Evolutionary conservation across 345 rosid genomes (phyloP).

Genomic region (Camelina neglecta): DNA sequence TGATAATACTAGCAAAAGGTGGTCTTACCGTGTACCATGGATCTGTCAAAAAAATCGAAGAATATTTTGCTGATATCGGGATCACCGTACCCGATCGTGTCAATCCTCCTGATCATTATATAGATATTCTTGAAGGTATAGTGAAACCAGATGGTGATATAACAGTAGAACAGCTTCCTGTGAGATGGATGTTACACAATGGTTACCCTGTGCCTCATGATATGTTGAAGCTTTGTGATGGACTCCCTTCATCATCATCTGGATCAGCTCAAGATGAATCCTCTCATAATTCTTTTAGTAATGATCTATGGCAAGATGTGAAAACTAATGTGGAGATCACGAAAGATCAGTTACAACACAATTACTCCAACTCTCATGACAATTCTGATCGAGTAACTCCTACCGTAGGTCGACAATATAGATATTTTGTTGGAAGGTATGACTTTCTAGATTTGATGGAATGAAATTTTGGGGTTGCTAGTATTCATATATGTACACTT

Average conservation of each 20-base stretch:
- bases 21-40: conserved; percentile 85
- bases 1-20: conserved; percentile 88
- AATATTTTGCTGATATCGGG: conserved; percentile 74
- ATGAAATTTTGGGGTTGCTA: not conserved
- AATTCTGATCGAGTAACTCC: conserved; percentile 77
- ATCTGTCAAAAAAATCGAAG: conserved; percentile 76
- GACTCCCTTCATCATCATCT: conserved; percentile 45
- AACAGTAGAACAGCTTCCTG: conserved; percentile 71
- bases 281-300: conserved; percentile 52
- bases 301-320: conserved; percentile 62
- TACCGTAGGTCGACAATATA: conserved; percentile 61
- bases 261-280: conserved; percentile 37
- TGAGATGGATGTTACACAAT: conserved; percentile 91
- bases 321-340: conserved; percentile 49
- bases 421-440: conserved; percentile 86
- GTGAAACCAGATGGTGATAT: conserved; percentile 58
- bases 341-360: conserved; percentile 50
- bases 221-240: conserved; percentile 68
- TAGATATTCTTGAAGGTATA: conserved; percentile 85
- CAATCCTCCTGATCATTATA: conserved; percentile 88
- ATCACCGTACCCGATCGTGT: conserved; percentile 81
- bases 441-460: not conserved
- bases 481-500: not conserved
- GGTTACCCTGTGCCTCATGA: conserved; percentile 81
- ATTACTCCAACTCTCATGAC: conserved; percentile 54